These are phyloP conservation scores for Chimonanthus praecox DNA, from an alignment of 164 flowering plant genomes.

Conservation along the genomic window DNA sequence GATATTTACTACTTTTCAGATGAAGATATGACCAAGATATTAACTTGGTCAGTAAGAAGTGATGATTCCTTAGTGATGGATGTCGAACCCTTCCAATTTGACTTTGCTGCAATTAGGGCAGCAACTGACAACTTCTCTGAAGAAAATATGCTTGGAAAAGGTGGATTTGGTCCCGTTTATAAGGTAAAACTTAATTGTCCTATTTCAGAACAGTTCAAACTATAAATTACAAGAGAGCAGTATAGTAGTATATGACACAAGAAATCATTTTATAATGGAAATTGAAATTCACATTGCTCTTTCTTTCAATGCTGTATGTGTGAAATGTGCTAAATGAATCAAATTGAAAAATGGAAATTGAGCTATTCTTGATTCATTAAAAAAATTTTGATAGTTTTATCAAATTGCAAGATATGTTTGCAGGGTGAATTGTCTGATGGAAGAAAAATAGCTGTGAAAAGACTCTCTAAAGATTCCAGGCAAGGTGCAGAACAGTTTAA, in stretches of 20 bases:
- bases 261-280: neutral
- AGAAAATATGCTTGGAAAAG: slow-evolving; percentile 3
- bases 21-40: neutral
- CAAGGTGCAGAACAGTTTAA: neutral
- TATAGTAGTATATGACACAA: neutral
- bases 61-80: neutral
- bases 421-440: slow-evolving; percentile 1
- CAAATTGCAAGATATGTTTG: neutral
- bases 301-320: neutral
- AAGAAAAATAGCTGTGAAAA: neutral
- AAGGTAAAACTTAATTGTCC: neutral
- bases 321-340: neutral
- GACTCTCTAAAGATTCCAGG: neutral
- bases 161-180: slow-evolving; percentile 5
- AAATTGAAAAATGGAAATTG: neutral
- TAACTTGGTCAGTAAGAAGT: neutral
- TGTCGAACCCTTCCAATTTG: neutral
- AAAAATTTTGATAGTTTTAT: neutral
- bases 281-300: neutral
- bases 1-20: neutral
- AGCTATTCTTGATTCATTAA: neutral
- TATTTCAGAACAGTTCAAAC: neutral
- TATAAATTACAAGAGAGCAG: neutral
- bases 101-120: neutral
- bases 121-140: neutral